Evolutionary conservation across 2,329 filamentous ascomycete genomes (phyloP), one percentile per base, ranked within the genome.

Genomic region (Rhynchosporium graminicola): DNA sequence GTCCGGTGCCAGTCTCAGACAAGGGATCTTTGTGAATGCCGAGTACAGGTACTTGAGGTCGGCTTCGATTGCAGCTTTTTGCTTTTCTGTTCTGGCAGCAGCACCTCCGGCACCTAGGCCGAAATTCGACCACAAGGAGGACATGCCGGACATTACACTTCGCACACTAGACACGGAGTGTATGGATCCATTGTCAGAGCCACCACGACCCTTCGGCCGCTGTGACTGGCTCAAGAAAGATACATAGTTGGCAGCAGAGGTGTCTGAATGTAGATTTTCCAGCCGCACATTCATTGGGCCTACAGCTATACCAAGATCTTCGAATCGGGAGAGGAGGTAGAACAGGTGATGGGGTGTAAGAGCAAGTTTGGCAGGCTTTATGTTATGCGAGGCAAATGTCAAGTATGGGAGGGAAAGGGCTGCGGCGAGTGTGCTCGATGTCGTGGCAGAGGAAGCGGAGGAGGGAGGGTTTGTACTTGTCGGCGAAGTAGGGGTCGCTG

Each of bases 61-160:
- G 62, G 89, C 86, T 74, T 95, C 87, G 61, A 95, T 78, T 50
- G 91, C 89, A 62, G 88, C 89, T 77, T 96, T 96, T 75, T 95
- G 92, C 74, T 92, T 92, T 77, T 97, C 95, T 42, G 87, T 91
- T 74, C 93, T 91, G 67, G 92, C 89, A 56, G 86, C 85, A 47
- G 90, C 88, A 71, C 91, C 91, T 76, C 88, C 90, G 50, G 90
- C 88, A 64, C 87, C 87, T 33, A 97, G 84, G 29, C 93, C 90
- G 68, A 98, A 87, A 71, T 88, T 92, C 28, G 91, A 89, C 94
- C 93, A 98, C 51, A 98, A 80, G 13, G 91, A 88, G 62, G 92
- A 95, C 90, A 99, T 96, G 76, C 91, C 91, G 33, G 95, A 96
- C 90, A 98, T 94, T 72, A 97, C 93, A 76, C 94, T 98, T 74